Evolutionary conservation across 805 yeast species (phyloP).

Genomic region (Kodamaea lidongshanica): DNA sequence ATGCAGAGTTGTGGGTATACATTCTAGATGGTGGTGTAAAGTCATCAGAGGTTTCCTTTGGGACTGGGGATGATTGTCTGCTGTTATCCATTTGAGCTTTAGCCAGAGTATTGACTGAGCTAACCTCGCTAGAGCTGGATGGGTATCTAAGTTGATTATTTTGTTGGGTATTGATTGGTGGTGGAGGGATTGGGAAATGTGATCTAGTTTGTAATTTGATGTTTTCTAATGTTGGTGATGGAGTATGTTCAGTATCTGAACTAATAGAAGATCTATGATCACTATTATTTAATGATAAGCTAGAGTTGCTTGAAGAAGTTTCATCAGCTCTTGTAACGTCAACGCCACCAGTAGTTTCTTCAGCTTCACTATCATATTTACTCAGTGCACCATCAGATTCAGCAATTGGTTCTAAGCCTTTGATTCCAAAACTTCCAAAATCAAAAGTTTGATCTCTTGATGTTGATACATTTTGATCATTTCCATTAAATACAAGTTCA

Average conservation of each 20-base stretch:
- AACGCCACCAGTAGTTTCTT: slow-evolving; percentile 12
- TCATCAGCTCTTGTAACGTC: slow-evolving; percentile 17
- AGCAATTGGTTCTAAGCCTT: slow-evolving; percentile 35
- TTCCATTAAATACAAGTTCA: no score
- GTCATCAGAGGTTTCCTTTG: not conserved
- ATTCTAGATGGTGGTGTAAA: not conserved
- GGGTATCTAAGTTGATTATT: slow-evolving; percentile 5
- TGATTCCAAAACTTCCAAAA: slow-evolving; percentile 19
- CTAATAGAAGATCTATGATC: slow-evolving; percentile 32
- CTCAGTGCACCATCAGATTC: slow-evolving; percentile 31
- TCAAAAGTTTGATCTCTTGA: slow-evolving; percentile 16
- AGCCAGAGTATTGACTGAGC: slow-evolving; percentile 6
- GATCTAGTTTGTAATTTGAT: slow-evolving; percentile 2
- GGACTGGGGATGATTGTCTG: slow-evolving; percentile 1
- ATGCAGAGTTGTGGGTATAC: slow-evolving; percentile 3
- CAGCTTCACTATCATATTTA: slow-evolving; percentile 24
- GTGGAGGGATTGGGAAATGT: slow-evolving; percentile 6
- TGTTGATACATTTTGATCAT: slow-evolving; percentile 8
- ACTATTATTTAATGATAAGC: slow-evolving; percentile 34
- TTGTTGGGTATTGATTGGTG: slow-evolving; percentile 1
- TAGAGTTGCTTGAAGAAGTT: slow-evolving; percentile 25
- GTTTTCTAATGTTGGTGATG: slow-evolving; percentile 13
- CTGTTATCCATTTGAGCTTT: slow-evolving; percentile 12
- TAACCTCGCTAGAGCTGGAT: slow-evolving; percentile 6
- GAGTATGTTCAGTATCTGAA: slow-evolving; percentile 24